A percentile compares a stretch with the other conserved stretches of the same genome.
phyloP scores from a whole-genome alignment of 129 eudicot genomes.

The Flaveria robusta region DNA sequence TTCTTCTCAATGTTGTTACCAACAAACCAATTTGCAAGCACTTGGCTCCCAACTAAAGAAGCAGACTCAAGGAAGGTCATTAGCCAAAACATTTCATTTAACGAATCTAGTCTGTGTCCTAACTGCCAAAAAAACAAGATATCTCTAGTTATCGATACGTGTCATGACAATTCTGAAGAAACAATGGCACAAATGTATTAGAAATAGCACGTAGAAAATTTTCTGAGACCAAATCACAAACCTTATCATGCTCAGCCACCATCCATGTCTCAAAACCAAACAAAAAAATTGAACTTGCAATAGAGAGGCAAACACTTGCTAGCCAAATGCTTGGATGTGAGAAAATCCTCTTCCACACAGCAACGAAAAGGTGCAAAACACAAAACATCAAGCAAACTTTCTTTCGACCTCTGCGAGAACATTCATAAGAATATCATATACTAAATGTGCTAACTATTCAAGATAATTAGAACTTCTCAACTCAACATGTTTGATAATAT shows the following conservation, averaged over 20 bases:
- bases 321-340: conserved; percentile 68
- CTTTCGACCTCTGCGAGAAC: conserved; percentile 72
- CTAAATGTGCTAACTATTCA: not conserved
- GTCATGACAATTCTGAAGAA: not conserved
- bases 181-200: not conserved
- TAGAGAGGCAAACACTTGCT: conserved; percentile 64
- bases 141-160: conserved; percentile 2
- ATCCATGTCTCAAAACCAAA: conserved; percentile 93
- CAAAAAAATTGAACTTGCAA: conserved; percentile 64
- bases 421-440: not conserved
- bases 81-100: conserved; percentile 91
- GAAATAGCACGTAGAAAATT: not conserved
- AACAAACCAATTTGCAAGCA: conserved; percentile 68
- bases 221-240: conserved; percentile 33
- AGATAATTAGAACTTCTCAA: not conserved
- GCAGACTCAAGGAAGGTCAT: conserved; percentile 80
- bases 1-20: conserved; percentile 37
- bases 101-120: conserved; percentile 84
- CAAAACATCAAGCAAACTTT: conserved; percentile 64
- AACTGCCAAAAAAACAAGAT: conserved; percentile 47
- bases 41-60: conserved; percentile 80
- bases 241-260: conserved; percentile 96
- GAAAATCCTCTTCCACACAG: conserved; percentile 59
- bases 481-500: not conserved
- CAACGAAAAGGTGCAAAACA: conserved; percentile 67